Percentiles rank a stretch among this genome's conserved stretches.
phyloP scores from a whole-genome alignment of 257 asterid species.

The Solanum pennellii region DNA sequence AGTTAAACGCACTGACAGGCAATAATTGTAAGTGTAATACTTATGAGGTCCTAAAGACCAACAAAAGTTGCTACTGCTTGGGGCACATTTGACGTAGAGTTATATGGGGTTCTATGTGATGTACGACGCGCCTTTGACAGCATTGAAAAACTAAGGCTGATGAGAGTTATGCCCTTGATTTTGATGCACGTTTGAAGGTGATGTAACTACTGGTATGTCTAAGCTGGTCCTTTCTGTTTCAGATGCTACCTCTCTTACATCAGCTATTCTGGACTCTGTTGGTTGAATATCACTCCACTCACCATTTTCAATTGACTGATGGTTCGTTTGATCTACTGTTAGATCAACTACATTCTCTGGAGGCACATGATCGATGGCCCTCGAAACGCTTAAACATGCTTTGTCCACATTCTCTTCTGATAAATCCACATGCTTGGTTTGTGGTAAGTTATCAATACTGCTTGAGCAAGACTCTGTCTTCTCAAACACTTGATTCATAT shows the following conservation, averaged over 20 bases:
- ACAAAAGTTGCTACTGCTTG: background rate
- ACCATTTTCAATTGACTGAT: constrained; percentile 50
- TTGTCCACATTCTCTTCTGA: constrained; percentile 86
- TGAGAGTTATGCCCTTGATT: constrained; percentile 42
- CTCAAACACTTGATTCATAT: constrained; percentile 57
- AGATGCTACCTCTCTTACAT: constrained; percentile 77
- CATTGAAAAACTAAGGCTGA: constrained; percentile 34
- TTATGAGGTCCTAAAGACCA: background rate
- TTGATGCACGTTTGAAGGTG: constrained; percentile 42
- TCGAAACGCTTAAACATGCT: constrained; percentile 71
- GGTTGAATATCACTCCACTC: constrained; percentile 95
- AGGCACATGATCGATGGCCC: constrained; percentile 23
- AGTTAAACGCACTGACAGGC: background rate
- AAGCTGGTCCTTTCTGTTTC: constrained; percentile 49
- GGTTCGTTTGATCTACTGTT: constrained; percentile 41
- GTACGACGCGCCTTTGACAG: background rate
- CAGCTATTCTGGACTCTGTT: constrained; percentile 70
- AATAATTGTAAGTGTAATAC: background rate
- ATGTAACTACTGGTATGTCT: constrained; percentile 65
- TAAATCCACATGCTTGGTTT: constrained; percentile 82
- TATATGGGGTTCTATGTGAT: background rate
- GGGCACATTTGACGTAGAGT: background rate
- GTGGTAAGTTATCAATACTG: constrained; percentile 30
- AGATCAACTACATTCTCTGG: constrained; percentile 36
- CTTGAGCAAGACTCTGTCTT: constrained; percentile 64